Conservation (phyloP, 2,329 filamentous ascomycete species). For the Cladosporium sp. region DNA sequence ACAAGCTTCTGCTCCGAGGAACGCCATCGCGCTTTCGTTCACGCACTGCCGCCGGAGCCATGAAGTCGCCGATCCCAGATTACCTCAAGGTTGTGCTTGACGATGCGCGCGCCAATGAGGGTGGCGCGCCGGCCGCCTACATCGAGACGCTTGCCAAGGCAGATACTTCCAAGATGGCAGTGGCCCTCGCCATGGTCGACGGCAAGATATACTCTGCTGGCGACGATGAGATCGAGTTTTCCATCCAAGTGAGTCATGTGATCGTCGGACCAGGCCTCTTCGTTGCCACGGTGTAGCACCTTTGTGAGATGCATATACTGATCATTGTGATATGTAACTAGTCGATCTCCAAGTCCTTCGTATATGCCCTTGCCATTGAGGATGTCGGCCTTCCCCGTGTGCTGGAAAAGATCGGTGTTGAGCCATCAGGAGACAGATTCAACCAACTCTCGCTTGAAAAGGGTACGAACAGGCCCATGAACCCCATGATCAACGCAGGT, state of each 20-base stretch:
- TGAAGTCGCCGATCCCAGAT: slow-evolving; percentile 25
- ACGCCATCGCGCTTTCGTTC: not conserved
- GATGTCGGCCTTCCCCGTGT: slow-evolving; percentile 35
- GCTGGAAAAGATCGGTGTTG: slow-evolving; percentile 38
- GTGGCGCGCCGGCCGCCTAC: slow-evolving; percentile 35
- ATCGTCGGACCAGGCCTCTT: no score
- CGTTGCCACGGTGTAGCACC: no score
- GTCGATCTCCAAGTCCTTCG: slow-evolving; percentile 41
- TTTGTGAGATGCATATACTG: not conserved
- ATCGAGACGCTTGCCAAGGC: slow-evolving; percentile 38
- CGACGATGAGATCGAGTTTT: slow-evolving; percentile 39
- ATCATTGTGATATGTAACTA: slow-evolving; percentile 14
- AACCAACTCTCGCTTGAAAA: slow-evolving; percentile 27
- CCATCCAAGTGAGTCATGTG: slow-evolving; percentile 26
- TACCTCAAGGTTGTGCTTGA: slow-evolving; percentile 22
- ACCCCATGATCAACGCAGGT: slow-evolving; percentile 24
- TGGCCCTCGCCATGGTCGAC: slow-evolving; percentile 39
- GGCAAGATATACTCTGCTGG: slow-evolving; percentile 38
- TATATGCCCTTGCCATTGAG: slow-evolving; percentile 40
- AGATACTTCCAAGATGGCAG: slow-evolving; percentile 38
- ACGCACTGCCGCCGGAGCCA: not conserved
- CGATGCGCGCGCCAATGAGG: slow-evolving; percentile 17
- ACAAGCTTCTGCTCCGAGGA: not conserved
- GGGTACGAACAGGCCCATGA: slow-evolving; percentile 21
- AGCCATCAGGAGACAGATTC: slow-evolving; percentile 39